phyloP scores from a whole-genome alignment of 306 rosid genomes.

The Lathyrus oleraceus region DNA sequence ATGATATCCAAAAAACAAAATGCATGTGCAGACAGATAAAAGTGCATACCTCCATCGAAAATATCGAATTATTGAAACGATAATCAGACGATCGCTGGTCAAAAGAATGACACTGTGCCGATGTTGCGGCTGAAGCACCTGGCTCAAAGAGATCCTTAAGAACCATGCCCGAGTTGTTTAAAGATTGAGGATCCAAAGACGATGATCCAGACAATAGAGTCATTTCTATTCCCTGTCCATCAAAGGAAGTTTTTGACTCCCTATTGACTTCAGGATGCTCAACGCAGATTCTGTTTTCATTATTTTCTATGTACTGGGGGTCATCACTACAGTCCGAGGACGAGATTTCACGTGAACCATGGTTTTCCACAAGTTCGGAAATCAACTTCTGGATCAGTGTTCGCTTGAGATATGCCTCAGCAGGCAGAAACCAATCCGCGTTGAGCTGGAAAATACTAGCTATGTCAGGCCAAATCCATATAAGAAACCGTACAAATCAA shows the following conservation, averaged over 20 bases:
- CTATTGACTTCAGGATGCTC: slow-evolving; percentile 50
- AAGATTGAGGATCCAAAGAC: slow-evolving; percentile 55
- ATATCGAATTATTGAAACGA: slow-evolving; percentile 50
- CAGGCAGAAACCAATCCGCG: slow-evolving; percentile 83
- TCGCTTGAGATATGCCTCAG: slow-evolving; percentile 92
- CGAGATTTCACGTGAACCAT: slow-evolving; percentile 45
- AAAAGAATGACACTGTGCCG: slow-evolving; percentile 62
- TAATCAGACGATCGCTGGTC: slow-evolving; percentile 56
- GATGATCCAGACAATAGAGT: slow-evolving; percentile 76
- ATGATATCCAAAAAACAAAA: slow-evolving; percentile 10
- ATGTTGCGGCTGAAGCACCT: slow-evolving; percentile 57
- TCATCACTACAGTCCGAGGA: slow-evolving; percentile 57
- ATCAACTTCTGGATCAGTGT: slow-evolving; percentile 80
- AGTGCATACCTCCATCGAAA: slow-evolving; percentile 54
- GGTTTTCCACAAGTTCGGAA: slow-evolving; percentile 65
- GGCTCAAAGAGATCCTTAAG: slow-evolving; percentile 77
- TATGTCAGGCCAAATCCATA: slow-evolving; percentile 30
- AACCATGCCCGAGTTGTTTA: slow-evolving; percentile 68
- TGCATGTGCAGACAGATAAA: slow-evolving; percentile 2
- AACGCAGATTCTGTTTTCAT: slow-evolving; percentile 41
- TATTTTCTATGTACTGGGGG: slow-evolving; percentile 40
- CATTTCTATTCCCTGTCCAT: slow-evolving; percentile 66
- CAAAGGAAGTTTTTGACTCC: slow-evolving; percentile 50
- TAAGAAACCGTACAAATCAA: slow-evolving; percentile 15
- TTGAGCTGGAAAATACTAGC: slow-evolving; percentile 60